These are phyloP conservation scores for Saprolegnia parasitica DNA, from an alignment of 352 stramenopile species.

Conservation along the genomic window DNA sequence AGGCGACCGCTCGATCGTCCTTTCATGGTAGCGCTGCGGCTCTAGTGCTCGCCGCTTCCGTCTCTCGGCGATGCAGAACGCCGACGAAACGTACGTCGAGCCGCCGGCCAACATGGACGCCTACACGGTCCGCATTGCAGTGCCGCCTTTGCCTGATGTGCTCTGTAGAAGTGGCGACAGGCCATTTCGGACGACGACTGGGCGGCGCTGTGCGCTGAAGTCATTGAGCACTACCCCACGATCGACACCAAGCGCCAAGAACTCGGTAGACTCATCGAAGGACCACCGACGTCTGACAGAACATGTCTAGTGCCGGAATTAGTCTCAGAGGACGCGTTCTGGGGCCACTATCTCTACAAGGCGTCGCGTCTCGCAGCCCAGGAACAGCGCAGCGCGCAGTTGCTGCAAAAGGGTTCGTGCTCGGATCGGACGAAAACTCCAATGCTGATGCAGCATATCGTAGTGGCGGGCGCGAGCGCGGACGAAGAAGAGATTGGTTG, in stretches of 20 bases:
- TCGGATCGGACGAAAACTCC: neutral
- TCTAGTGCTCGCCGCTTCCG: conserved; percentile 52
- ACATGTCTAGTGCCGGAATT: conserved; percentile 38
- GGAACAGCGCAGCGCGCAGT: conserved; percentile 53
- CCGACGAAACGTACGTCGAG: conserved; percentile 57
- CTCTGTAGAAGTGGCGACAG: conserved; percentile 45
- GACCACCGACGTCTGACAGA: neutral
- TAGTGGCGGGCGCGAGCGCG: conserved; percentile 43
- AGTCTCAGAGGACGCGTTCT: conserved; percentile 52
- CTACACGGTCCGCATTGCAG: conserved; percentile 19
- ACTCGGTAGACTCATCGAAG: conserved; percentile 27
- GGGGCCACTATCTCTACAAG: conserved; percentile 73
- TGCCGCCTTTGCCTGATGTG: neutral
- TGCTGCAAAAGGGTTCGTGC: conserved; percentile 55
- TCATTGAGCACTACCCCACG: conserved; percentile 60
- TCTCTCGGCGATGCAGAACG: conserved; percentile 56
- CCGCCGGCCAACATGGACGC: conserved; percentile 51
- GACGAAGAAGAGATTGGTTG: conserved; percentile 64
- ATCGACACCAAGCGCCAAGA: conserved; percentile 52
- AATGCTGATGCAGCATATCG: conserved; percentile 21
- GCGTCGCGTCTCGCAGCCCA: conserved; percentile 59
- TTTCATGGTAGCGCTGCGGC: neutral
- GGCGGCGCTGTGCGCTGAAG: conserved; percentile 42
- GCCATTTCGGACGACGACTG: conserved; percentile 38
- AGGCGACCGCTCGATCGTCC: neutral